Conservation (phyloP, 306 rosid genomes). For the Rosa chinensis region DNA sequence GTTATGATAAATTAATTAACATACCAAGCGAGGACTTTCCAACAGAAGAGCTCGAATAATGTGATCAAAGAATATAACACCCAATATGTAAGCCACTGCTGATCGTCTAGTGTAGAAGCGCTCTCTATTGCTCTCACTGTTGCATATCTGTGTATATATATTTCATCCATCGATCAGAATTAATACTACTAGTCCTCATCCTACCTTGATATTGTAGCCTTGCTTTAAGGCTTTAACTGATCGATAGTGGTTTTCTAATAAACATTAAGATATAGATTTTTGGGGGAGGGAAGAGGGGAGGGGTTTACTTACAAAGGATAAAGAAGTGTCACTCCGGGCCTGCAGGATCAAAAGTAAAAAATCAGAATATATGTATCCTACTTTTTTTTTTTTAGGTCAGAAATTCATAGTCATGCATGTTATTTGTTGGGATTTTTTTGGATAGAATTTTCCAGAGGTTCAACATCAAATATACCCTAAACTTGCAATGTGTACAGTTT, state of each 20-base stretch:
- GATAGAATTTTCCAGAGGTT: background rate
- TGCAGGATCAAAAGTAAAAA: slow-evolving; percentile 32
- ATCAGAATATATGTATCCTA: slow-evolving; percentile 12
- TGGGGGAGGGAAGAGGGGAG: background rate
- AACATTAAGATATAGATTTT: background rate
- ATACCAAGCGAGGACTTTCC: slow-evolving; percentile 72
- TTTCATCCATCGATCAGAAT: background rate
- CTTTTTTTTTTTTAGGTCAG: background rate
- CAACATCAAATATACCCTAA: background rate
- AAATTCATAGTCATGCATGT: background rate
- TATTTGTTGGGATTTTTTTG: background rate
- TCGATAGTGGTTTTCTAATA: background rate
- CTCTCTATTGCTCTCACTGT: slow-evolving; percentile 89
- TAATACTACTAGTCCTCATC: background rate
- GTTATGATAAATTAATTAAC: background rate
- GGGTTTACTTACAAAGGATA: slow-evolving; percentile 75
- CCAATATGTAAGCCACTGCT: slow-evolving; percentile 97
- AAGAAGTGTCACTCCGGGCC: slow-evolving; percentile 89
- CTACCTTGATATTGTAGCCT: no score
- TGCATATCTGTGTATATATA: slow-evolving; percentile 53
- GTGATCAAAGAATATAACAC: slow-evolving; percentile 72
- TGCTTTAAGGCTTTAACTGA: background rate
- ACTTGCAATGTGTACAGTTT: background rate
- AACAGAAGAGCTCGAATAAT: slow-evolving; percentile 70
- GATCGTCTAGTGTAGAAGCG: slow-evolving; percentile 85